These are phyloP conservation scores for Globisporangium emineosum DNA, from an alignment of 352 stramenopile species.

Conservation along the genomic window DNA sequence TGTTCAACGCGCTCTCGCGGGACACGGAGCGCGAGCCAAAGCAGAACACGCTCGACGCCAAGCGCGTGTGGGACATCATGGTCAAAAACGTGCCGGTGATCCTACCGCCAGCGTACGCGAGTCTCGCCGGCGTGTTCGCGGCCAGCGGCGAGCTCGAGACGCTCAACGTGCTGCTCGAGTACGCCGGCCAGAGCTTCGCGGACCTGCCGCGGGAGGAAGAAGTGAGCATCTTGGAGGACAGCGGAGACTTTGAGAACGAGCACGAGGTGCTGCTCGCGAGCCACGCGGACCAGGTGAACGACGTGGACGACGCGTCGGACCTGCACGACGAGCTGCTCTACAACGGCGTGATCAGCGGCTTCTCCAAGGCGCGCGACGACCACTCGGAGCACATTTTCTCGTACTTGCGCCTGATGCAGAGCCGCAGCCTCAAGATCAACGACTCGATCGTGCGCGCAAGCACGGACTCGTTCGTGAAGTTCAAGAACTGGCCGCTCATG, in stretches of 20 bases:
- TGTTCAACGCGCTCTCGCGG: conserved; percentile 82
- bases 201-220: conserved; percentile 22
- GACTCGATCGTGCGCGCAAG: conserved; percentile 75
- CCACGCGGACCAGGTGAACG: conserved; percentile 22
- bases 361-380: conserved; percentile 70
- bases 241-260: conserved; percentile 29
- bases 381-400: conserved; percentile 59
- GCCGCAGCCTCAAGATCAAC: conserved; percentile 49
- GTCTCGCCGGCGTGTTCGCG: conserved; percentile 75
- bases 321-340: conserved; percentile 58
- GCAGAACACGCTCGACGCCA: conserved; percentile 65
- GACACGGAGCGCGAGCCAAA: conserved; percentile 57
- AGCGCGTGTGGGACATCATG: conserved; percentile 79
- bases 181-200: conserved; percentile 44
- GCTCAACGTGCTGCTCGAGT: conserved; percentile 57
- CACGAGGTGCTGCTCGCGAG: conserved; percentile 16
- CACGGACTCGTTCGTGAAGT: conserved; percentile 68
- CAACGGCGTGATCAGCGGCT: conserved; percentile 78
- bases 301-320: conserved; percentile 26
- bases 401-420: conserved; percentile 56
- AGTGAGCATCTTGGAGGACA: conserved; percentile 19
- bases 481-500: conserved; percentile 58
- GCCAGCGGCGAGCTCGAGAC: conserved; percentile 70
- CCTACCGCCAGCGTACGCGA: conserved; percentile 73
- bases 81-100: conserved; percentile 57